Evolutionary conservation across 1,284 basidiomycete genomes (phyloP).

Genomic region (Rhodotorula sp.): DNA sequence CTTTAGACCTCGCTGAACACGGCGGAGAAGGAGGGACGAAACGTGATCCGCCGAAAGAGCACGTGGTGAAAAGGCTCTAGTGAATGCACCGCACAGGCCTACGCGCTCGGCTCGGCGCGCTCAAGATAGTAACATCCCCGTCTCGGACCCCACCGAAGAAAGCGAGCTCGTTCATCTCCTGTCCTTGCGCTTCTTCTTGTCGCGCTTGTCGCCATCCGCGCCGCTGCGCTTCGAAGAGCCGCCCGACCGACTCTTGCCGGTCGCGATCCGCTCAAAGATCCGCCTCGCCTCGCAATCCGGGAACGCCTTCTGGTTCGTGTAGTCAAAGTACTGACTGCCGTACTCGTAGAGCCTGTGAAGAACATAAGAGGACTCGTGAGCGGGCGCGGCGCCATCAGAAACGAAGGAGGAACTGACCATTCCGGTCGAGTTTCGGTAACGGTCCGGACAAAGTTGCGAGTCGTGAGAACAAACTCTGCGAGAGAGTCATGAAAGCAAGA

Average conservation of each 20-base stretch:
- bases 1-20: too few species aligned
- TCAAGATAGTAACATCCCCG: too few species aligned
- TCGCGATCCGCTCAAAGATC: constrained; percentile 57
- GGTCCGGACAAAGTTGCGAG: constrained; percentile 79
- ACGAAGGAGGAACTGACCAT: constrained; percentile 60
- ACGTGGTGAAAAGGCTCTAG: too few species aligned
- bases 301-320: constrained; percentile 55
- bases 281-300: constrained; percentile 71
- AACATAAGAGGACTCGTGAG: constrained; percentile 1
- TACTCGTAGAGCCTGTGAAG: constrained; percentile 72
- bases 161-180: not conserved
- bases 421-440: constrained; percentile 85
- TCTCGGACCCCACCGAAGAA: too few species aligned
- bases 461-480: constrained; percentile 82
- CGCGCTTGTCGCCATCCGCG: constrained; percentile 16
- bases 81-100: too few species aligned
- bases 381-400: not conserved
- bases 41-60: too few species aligned
- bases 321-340: constrained; percentile 75
- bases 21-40: too few species aligned
- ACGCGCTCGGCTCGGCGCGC: too few species aligned
- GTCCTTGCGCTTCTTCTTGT: constrained; percentile 36
- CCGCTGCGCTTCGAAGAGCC: constrained; percentile 7
- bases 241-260: constrained; percentile 10
- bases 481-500: not conserved